A percentile compares a stretch with the other conserved stretches of the same genome.
Conservation (phyloP, 129 eudicot genomes). For the Tagetes erecta region DNA sequence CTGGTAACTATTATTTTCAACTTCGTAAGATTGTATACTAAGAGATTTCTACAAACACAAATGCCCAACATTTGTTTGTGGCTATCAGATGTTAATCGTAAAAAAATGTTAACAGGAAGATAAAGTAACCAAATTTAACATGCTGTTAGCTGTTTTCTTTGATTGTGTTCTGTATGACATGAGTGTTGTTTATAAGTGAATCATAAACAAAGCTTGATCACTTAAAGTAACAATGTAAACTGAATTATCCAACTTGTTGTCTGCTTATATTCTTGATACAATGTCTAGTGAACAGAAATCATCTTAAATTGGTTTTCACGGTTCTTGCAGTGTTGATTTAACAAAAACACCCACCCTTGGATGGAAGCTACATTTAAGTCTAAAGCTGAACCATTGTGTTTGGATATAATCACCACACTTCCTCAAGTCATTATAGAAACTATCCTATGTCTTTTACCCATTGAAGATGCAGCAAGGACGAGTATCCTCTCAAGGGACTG, state of each 20-base stretch:
- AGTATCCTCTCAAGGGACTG: constrained; percentile 22
- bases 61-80: not conserved
- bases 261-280: no score
- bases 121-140: no score
- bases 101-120: no score
- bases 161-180: not conserved
- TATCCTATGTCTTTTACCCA: constrained; percentile 15
- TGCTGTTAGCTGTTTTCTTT: no score
- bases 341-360: not conserved
- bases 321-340: not conserved
- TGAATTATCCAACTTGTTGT: not conserved
- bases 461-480: constrained; percentile 13
- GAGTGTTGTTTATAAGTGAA: not conserved
- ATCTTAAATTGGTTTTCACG: not conserved
- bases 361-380: not conserved
- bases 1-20: not conserved
- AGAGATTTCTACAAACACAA: no score
- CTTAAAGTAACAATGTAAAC: not conserved
- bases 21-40: not conserved
- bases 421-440: constrained; percentile 15
- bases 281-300: not conserved
- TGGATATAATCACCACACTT: constrained; percentile 12
- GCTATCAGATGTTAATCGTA: not conserved
- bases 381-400: not conserved
- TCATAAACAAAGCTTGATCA: not conserved